These are phyloP conservation scores for Seiridium cupressi DNA, from an alignment of 2,329 filamentous ascomycete genomes.

Conservation along the genomic window DNA sequence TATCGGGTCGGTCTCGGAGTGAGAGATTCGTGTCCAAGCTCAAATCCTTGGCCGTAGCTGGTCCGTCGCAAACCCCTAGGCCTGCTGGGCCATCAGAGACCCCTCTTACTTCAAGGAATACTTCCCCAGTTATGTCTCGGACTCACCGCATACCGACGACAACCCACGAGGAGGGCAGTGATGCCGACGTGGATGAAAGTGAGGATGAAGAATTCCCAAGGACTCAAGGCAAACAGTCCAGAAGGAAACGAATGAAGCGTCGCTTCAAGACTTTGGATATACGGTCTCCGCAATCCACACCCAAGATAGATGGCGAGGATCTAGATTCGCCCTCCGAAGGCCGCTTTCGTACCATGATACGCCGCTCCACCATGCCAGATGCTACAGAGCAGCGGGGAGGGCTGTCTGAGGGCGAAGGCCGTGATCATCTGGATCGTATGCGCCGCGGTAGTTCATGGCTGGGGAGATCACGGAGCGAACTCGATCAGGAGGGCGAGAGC, in stretches of 20 bases:
- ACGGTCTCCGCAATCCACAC: constrained; percentile 67
- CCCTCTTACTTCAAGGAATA: constrained; percentile 36
- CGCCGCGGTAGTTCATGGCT: constrained; percentile 57
- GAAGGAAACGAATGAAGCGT: constrained; percentile 61
- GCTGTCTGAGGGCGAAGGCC: constrained; percentile 73
- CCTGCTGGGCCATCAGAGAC: constrained; percentile 30
- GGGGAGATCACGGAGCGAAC: constrained; percentile 46
- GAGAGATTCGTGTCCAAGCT: constrained; percentile 76
- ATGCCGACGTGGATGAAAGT: constrained; percentile 83
- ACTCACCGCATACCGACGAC: constrained; percentile 51
- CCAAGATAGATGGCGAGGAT: constrained; percentile 40
- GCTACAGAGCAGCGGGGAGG: constrained; percentile 57
- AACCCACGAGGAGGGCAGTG: constrained; percentile 58
- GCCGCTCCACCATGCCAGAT: constrained; percentile 67
- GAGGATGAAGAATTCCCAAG: constrained; percentile 66
- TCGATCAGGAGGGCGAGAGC: constrained; percentile 50
- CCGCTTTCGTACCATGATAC: constrained; percentile 54
- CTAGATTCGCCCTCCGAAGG: constrained; percentile 40
- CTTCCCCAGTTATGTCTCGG: constrained; percentile 46
- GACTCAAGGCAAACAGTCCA: constrained; percentile 52
- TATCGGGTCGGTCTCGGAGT: constrained; percentile 54
- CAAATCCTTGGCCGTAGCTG: constrained; percentile 60
- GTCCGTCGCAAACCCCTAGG: constrained; percentile 45
- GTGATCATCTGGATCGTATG: constrained; percentile 56
- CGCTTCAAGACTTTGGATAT: constrained; percentile 51